Base-by-base conservation (phyloP, 1,284 basidiomycete genomes). In the Entoloma clypeatum region DNA sequence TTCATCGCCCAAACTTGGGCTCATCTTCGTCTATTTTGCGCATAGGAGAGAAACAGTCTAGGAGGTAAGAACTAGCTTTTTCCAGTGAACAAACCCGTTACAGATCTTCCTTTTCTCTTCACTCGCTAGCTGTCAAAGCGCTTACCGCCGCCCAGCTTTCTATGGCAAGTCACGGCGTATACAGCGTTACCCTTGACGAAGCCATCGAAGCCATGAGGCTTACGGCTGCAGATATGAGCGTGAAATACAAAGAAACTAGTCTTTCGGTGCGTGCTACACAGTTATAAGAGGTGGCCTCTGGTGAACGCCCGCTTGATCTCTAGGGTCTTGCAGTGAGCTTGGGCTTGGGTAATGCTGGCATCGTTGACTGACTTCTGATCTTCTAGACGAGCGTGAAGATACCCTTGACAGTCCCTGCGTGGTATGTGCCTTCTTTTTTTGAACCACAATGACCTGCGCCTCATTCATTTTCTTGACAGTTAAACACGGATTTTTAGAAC, bases 141-240 rank as follows among this genome's bases (percentile, higher is more conserved):
- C 76, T 92, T 32, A 92, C 88, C 3, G 90, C 90, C n/a, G 90
- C 92, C 6, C 94, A 97, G 58, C 74, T 98, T 3, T 92, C 94
- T 1, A 84, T 97, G 75, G 92, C 93, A 1, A 88, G 86, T 47
- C 77, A 87, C 54, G 92, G 91, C 1, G 76, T 89, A 5, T 91
- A 93, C 56, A 81, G 82, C 21, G 90, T 95, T 33, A 88, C 86
- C 0, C 71, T 98, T 17, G 94, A 98, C 58, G 92, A 97, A 61
- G 94, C 94, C 0, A 97, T 98, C 43, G 89, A 92, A 58, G 95
- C 94, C 2, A 96, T 96, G 88, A 74, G 92, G 25, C 65, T 95
- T 27, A 97, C 94, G 0, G 94, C 94, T 19, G 68, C 74, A 16
- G 85, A 89, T 58, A 90, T 92, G 87, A 88, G 85, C 50, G 77